Conservation (phyloP, 2,329 filamentous ascomycete species). For the Diaporthe ampelina region DNA sequence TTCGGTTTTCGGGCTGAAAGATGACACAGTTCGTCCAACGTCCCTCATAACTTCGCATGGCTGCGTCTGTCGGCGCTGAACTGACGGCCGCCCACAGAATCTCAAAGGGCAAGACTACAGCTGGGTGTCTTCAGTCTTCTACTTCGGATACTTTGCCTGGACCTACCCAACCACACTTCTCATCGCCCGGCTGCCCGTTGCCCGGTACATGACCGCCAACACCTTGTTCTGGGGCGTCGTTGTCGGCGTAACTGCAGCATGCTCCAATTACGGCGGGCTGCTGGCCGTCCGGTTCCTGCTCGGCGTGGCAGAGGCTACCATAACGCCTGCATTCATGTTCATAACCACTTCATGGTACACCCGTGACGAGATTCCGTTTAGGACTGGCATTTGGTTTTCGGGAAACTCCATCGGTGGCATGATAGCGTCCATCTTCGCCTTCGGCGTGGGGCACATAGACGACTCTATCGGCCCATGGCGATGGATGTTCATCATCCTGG, state of each 20-base stretch:
- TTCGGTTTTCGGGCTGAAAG: constrained; percentile 67
- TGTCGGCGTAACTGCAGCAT: constrained; percentile 60
- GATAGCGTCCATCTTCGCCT: constrained; percentile 65
- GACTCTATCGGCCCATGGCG: constrained; percentile 64
- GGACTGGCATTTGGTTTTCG: constrained; percentile 70
- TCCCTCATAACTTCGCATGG: not conserved
- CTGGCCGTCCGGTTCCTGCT: constrained; percentile 66
- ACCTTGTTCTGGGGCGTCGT: constrained; percentile 65
- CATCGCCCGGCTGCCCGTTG: constrained; percentile 61
- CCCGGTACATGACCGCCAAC: constrained; percentile 61
- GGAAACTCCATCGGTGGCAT: constrained; percentile 65
- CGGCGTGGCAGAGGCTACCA: constrained; percentile 67
- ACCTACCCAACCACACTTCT: constrained; percentile 59
- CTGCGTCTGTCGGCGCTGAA: constrained; percentile 3
- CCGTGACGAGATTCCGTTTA: constrained; percentile 66
- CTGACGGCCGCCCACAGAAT: constrained; percentile 41
- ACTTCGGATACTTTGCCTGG: constrained; percentile 57
- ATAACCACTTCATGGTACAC: constrained; percentile 70
- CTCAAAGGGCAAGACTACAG: constrained; percentile 60
- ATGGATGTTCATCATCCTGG: constrained; percentile 71
- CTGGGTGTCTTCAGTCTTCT: constrained; percentile 62
- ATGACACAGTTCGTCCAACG: constrained; percentile 56
- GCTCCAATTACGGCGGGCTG: constrained; percentile 63
- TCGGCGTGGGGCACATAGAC: constrained; percentile 68
- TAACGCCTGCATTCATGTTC: constrained; percentile 69